Evolutionary conservation across 2,329 filamentous ascomycete genomes (phyloP).

Genomic region (Fusarium newnesense): DNA sequence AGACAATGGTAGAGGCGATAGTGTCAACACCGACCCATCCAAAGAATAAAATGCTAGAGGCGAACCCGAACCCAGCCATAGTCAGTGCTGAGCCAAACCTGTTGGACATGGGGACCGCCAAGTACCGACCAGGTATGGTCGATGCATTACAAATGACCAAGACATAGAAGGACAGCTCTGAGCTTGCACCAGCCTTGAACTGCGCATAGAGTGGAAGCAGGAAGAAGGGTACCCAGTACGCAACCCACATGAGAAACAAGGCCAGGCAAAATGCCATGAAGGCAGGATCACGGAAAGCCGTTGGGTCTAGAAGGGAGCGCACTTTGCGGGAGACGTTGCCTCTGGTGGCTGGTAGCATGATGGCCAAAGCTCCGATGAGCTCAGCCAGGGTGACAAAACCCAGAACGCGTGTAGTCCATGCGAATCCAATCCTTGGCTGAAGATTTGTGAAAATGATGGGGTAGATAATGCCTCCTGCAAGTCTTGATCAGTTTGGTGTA

Average conservation of each 20-base stretch:
- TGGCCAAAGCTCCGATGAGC: background rate
- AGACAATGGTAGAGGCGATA: background rate
- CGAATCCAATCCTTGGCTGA: background rate
- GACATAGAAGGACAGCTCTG: background rate
- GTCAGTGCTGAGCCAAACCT: background rate
- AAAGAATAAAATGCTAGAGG: slow-evolving; percentile 2
- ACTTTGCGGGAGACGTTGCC: background rate
- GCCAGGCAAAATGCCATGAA: slow-evolving; percentile 9
- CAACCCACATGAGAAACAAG: slow-evolving; percentile 9
- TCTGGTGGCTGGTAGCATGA: slow-evolving; percentile 1
- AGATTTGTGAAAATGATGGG: background rate
- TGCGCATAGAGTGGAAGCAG: slow-evolving; percentile 10
- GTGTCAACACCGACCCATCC: slow-evolving; percentile 6
- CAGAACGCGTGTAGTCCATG: background rate
- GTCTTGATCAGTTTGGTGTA: background rate
- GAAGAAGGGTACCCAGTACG: slow-evolving; percentile 13
- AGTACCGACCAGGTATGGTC: slow-evolving; percentile 6
- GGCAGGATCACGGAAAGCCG: slow-evolving; percentile 1
- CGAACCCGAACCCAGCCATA: background rate
- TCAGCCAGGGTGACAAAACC: background rate
- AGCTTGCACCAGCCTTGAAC: slow-evolving; percentile 5
- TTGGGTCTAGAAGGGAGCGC: slow-evolving; percentile 3
- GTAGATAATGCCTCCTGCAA: background rate
- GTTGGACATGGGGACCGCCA: slow-evolving; percentile 5
- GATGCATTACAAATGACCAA: slow-evolving; percentile 9